Evolutionary conservation across 2,329 filamentous ascomycete species (phyloP), one percentile per base, ranked within the genome.

Genomic region (Exserohilum turcica): DNA sequence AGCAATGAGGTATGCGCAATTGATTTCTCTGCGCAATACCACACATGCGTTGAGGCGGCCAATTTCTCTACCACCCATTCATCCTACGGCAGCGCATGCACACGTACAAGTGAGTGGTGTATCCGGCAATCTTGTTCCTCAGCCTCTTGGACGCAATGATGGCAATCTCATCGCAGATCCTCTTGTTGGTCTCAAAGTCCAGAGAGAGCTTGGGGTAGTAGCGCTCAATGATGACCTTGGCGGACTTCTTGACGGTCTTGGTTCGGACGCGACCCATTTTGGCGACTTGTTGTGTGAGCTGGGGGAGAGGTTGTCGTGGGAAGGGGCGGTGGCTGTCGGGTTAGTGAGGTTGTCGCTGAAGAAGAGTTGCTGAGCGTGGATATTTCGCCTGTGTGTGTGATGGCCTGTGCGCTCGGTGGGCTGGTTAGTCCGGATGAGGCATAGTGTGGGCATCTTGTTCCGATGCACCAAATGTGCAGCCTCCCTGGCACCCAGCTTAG

Each of bases 121-220:
- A 97, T 75, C 94, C 94, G 76, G 94, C 68, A 48, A 71, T 71
- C 82, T 99, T 99, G 89, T 99, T 99, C 84, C 94, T 89, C 75
- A 99, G 89, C 78, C 95, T 89, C 91, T 99, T 99, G 74, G 90
- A 95, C 72, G 94, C 91, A 78, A 99, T 99, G 81, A 99, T 96
- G 77, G 94, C 94, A 74, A 99, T 91, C 62, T 99, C 94, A 92
- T 97, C 94, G 85, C 94, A 97, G 76, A 97, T 95, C 76, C 92
- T 86, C 90, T 97, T 97, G 90, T 97, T 97, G 87, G 91, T 96
- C 89, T 99, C 94, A 84, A 99, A 99, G 85, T 99, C 94, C 77
- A 97, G 91, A 66, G 92, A 97, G 79, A 99, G 86, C 83, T 91
- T 92, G 78, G 94, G 94, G 84, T 96, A 77, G 71, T 77, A 74